Conservation (phyloP, 805 yeast species). For the Candida easanensis region DNA sequence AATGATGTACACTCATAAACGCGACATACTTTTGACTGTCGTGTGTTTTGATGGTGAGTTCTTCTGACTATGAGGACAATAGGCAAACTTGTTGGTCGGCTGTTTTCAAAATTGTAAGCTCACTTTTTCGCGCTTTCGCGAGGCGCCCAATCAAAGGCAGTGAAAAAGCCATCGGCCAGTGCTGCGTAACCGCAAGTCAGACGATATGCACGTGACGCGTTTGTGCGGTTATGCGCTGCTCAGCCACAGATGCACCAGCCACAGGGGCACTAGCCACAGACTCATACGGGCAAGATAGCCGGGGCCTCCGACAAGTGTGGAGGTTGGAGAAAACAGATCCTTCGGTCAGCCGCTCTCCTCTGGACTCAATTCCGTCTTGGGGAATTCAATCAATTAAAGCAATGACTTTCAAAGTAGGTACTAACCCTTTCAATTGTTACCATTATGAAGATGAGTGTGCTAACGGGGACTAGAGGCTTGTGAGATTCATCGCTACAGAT, state of each 20-base stretch:
- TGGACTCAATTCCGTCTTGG: no score
- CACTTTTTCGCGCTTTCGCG: conserved; percentile 13
- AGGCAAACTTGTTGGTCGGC: not conserved
- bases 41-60: not conserved
- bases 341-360: not conserved
- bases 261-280: not conserved
- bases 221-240: no score
- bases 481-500: conserved; percentile 46
- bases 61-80: not conserved
- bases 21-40: not conserved
- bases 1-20: no score
- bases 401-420: conserved; percentile 4
- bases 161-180: conserved; percentile 3
- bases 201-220: no score
- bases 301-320: not conserved
- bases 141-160: conserved; percentile 13
- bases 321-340: no score
- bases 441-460: not conserved
- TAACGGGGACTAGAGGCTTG: conserved; percentile 24
- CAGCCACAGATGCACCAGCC: not conserved
- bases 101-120: conserved; percentile 11
- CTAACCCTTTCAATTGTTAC: not conserved
- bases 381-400: not conserved
- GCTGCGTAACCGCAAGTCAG: conserved; percentile 7
- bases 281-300: not conserved